These are phyloP conservation scores for Lipomyces oligophaga DNA, from an alignment of 805 yeast genomes.

Conservation along the genomic window DNA sequence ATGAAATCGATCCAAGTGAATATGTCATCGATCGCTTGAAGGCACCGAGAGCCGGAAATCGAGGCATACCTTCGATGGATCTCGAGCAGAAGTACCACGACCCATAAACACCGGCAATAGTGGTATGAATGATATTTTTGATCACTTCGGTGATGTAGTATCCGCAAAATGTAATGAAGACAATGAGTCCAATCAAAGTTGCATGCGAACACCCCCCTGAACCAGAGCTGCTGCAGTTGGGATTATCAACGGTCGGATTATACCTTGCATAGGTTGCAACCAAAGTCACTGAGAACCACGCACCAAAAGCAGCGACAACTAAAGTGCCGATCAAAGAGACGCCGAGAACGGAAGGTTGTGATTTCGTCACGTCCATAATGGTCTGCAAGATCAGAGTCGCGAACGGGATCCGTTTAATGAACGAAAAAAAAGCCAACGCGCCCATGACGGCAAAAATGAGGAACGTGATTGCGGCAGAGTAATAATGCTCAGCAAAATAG, in stretches of 20 bases:
- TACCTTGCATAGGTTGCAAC: constrained; percentile 76
- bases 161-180: constrained; percentile 77
- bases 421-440: constrained; percentile 69
- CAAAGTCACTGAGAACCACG: constrained; percentile 61
- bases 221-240: constrained; percentile 55
- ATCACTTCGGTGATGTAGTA: constrained; percentile 79
- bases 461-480: constrained; percentile 77
- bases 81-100: constrained; percentile 82
- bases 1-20: constrained; percentile 86
- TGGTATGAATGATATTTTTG: constrained; percentile 73
- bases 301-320: constrained; percentile 58
- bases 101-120: constrained; percentile 81
- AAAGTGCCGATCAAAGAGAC: constrained; percentile 59
- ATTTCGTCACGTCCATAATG: constrained; percentile 71
- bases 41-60: constrained; percentile 74
- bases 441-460: constrained; percentile 60
- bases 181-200: constrained; percentile 63
- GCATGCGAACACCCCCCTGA: constrained; percentile 53
- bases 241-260: constrained; percentile 52
- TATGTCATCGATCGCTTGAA: constrained; percentile 75
- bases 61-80: constrained; percentile 75
- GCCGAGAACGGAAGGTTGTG: constrained; percentile 64
- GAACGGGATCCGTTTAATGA: constrained; percentile 67
- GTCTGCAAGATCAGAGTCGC: constrained; percentile 65
- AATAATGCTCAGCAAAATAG: constrained; percentile 63